A percentile compares a stretch with the other conserved stretches of the same genome.
Evolutionary conservation across 345 rosid species (phyloP).

Genomic region (Boechera stricta): DNA sequence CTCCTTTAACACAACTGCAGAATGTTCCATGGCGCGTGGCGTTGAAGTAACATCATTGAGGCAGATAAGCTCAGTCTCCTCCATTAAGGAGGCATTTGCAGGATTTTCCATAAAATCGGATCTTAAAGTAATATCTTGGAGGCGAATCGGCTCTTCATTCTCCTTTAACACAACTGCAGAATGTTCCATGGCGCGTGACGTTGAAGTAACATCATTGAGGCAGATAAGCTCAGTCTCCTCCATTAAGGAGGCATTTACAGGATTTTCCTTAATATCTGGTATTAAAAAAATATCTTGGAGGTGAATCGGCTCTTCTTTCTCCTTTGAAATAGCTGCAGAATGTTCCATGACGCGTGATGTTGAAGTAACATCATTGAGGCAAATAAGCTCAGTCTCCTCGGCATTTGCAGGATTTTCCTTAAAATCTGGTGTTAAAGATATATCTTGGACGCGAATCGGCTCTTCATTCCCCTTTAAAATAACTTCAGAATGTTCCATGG

Average conservation of each 20-base stretch:
- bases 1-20: constrained; percentile 40
- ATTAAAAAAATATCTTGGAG: constrained; percentile 8
- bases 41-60: constrained; percentile 22
- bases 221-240: constrained; percentile 22
- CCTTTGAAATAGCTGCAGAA: neutral
- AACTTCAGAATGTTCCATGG: constrained; percentile 15
- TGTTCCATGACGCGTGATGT: constrained; percentile 26
- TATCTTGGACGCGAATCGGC: constrained; percentile 10
- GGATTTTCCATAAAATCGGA: neutral
- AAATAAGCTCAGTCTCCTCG: constrained; percentile 7
- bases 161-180: neutral
- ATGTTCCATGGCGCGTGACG: constrained; percentile 27
- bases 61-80: constrained; percentile 12
- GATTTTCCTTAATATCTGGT: neutral
- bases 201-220: constrained; percentile 11
- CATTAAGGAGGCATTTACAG: neutral
- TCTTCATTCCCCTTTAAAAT: constrained; percentile 1
- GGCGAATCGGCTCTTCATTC: constrained; percentile 8
- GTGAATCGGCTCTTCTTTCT: neutral
- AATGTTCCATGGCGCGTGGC: constrained; percentile 26
- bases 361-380: constrained; percentile 10
- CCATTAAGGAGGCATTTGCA: neutral
- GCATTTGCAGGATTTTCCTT: neutral
- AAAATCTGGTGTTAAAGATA: neutral
- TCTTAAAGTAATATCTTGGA: constrained; percentile 7